Conservation (phyloP, 257 asterid species). For the Lycium barbarum region DNA sequence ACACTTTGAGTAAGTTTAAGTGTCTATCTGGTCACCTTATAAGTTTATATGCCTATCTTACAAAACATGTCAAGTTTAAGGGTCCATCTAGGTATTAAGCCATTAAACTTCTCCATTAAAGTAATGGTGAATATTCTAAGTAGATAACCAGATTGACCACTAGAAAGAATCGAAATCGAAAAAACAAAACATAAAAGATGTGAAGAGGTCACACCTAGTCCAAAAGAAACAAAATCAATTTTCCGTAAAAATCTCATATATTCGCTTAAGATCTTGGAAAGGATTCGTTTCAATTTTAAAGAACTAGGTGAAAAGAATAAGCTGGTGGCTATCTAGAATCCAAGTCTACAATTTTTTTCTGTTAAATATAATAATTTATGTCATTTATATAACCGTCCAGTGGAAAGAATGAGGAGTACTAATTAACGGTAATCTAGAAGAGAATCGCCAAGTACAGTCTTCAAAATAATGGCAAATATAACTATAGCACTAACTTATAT, state of each 20-base stretch:
- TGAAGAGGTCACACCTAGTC: constrained; percentile 12
- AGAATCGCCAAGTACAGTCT: constrained; percentile 41
- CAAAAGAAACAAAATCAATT: neutral
- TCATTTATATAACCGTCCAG: constrained; percentile 46
- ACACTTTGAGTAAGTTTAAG: too few relatives aligned
- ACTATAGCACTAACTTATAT: neutral
- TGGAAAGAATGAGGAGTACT: constrained; percentile 40
- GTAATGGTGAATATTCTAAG: neutral
- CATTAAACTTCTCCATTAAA: constrained; percentile 13
- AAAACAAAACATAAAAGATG: neutral
- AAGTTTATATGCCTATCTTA: too few relatives aligned
- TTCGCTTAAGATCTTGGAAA: constrained; percentile 45
- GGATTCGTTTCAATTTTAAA: constrained; percentile 37
- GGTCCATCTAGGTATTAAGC: too few relatives aligned
- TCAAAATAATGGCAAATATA: constrained; percentile 4
- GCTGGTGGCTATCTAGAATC: constrained; percentile 48
- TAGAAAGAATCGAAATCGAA: neutral
- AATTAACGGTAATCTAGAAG: constrained; percentile 35
- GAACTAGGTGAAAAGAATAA: constrained; percentile 45
- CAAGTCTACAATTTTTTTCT: constrained; percentile 29
- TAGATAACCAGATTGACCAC: neutral
- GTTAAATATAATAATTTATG: constrained; percentile 20
- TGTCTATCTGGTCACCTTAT: too few relatives aligned
- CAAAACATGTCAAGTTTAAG: too few relatives aligned
- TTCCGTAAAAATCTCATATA: constrained; percentile 17